Evolutionary conservation across 108 stramenopile species (phyloP), one percentile per base, ranked within the genome.

Genomic region (Cyclotella atomus): DNA sequence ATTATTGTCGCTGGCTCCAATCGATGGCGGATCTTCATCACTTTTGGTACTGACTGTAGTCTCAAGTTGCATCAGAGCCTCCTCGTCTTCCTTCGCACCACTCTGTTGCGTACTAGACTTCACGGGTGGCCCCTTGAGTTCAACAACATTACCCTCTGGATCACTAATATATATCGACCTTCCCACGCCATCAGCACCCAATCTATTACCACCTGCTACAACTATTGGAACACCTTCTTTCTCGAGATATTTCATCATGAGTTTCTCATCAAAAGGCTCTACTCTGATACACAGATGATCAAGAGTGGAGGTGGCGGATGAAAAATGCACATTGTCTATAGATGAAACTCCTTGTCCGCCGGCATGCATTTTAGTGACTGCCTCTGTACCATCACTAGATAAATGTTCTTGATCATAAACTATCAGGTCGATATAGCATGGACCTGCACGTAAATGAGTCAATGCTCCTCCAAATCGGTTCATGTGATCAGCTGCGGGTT

Each of bases 121-220:
- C 8, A 2, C 17, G 16, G 60, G 60, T 2, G 32, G 32, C 27
- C 84, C 76, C 63, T 84, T 84, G 25, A 84, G 65, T 45, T 84
- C 84, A 38, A 84, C 59, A 0, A 82, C 75, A 52, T 84, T 82
- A 5, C 76, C 76, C 60, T 84, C 84, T 9, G 84, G 84, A 69
- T 84, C 84, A 24, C 65, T 71, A 15, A 84, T 30, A 44, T 84
- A 84, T 36, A 82, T 35, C n/a, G 75, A 77, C 33, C 70, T 71
- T 0, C 84, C 84, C 0, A 74, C 71, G 44, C 84, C 84, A 65
- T 84, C 81, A 3, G 80, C 84, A 6, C 84, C 84, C 76, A 81
- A 57, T 8, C 84, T 76, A 23, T 60, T 24, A 2, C 69, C 61
- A n/a, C 84, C 84, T 14, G 55, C 25, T 32, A 57, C 30, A 20